Base-by-base conservation (phyloP, 2,329 filamentous ascomycete species). In the Dactylonectria estremocensis region DNA sequence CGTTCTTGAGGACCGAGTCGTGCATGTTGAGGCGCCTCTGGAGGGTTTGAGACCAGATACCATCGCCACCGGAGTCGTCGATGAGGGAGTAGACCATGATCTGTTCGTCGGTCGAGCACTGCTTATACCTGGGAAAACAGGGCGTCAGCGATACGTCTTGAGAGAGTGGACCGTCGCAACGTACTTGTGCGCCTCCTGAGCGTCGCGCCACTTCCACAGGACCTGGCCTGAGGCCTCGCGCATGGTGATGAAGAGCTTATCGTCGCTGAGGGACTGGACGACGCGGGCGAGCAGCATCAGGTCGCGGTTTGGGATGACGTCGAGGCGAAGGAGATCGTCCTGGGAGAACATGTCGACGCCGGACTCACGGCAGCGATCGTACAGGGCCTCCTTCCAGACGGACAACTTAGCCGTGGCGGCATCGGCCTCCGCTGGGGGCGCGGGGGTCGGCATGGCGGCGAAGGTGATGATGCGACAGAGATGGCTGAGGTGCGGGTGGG, bases 31-130 rank as follows among this genome's bases (percentile, higher is more conserved):
- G 91, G 68, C 91, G 90, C 73, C 87, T 88, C 80, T 95, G 93
- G 74, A 99, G 91, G 14, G 91, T 92, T 79, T 94, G 94, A 69
- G 92, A 92, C 96, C 96, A 99, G 77, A 97, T 94, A 68, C 95
- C 96, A 76, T 94, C 92, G 71, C 90, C 89, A 70, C 93, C 93
- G 33, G 93, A 91, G 74, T 93, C 92, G 82, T 98, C 95, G 78
- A 99, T 95, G 74, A 94, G 89, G 72, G 91, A 90, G 86, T 97
- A 98, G 28, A 98, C 92, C 77, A 97, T 88, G 77, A 90, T 89
- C 81, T 92, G 89, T 74, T 98, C 95, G 76, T 95, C 90, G 67
- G 89, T 89, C 53, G 84, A 82, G 69, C 90, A 87, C 67, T 84
- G 83, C 71, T 87, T 88, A 79, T 90, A 91, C 74, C 88, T 90